Evolutionary conservation across 2,329 filamentous ascomycete species (phyloP).

Genomic region (Diplodia mutila): DNA sequence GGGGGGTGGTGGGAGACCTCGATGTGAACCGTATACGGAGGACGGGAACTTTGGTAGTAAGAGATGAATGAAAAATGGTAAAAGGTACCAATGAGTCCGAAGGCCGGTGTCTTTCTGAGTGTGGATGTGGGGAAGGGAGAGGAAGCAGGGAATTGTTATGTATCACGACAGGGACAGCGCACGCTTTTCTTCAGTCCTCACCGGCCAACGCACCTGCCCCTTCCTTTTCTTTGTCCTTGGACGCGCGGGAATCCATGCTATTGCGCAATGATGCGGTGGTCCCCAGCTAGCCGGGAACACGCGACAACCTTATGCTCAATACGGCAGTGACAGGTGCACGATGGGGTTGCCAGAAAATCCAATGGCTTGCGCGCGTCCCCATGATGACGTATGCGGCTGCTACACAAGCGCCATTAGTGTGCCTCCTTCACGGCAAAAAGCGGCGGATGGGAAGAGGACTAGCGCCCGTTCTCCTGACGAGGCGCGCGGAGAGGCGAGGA

Average conservation of each 20-base stretch:
- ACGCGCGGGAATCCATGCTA: neutral
- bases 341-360: neutral
- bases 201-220: neutral
- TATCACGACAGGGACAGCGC: neutral
- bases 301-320: conserved; percentile 1
- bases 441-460: neutral
- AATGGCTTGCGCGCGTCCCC: neutral
- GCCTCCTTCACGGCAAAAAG: neutral
- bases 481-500: neutral
- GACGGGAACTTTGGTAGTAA: too few species aligned
- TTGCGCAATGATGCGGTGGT: neutral
- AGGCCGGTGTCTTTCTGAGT: neutral
- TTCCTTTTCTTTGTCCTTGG: neutral
- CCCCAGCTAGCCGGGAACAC: neutral
- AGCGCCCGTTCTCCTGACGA: neutral
- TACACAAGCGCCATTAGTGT: neutral
- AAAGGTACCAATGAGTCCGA: neutral
- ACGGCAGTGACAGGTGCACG: conserved; percentile 3
- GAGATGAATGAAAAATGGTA: neutral
- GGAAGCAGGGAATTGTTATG: neutral
- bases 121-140: neutral
- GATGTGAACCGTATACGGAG: too few species aligned
- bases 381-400: conserved; percentile 17
- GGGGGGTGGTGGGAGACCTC: neutral
- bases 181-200: neutral